Base-by-base conservation (phyloP, 768 basidiomycete genomes). In the Amanita polypyramis region DNA sequence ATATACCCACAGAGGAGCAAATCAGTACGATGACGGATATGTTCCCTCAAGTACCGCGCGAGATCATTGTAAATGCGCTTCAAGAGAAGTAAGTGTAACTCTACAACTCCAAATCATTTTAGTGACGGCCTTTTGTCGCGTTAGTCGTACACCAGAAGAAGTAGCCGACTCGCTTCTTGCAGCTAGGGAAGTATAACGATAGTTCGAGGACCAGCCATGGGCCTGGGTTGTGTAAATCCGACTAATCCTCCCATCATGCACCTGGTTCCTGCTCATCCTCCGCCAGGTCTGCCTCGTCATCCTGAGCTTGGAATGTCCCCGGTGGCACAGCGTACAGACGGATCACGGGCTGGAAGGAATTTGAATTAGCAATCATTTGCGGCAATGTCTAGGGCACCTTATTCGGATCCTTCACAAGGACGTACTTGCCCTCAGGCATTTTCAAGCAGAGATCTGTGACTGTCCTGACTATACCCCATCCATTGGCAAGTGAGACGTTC, bases 401-500 rank as follows among this genome's bases (percentile, higher is more conserved):
- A 76, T 98, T 98, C 14, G 96, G 95, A 65, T 99, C 96, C 68
- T 95, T 96, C 45, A 99, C 81, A 21, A 99, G 70, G 11, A 98
- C 87, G 61, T 97, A 99, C 64, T 96, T 96, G 63, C 96, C 96
- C 65, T 98, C 95, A 17, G 91, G 90, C 81, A 93, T 84, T 65
- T 94, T 93, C 80, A 96, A 80, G 64, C 87, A 89, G 51, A 98
- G 66, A 59, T 99, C 96, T 23, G 89, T 85, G 51, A 99, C 83
- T 10, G 89, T 95, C 51, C 96, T 77, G 27, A 98, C 90, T 58
- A 99, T 97, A 47, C 96, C 96, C 96, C 96, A 99, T 9, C 96
- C 96, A 61, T 98, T 98, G 29, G 87, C 71, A 47, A 98, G 69
- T 21, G 92, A 95, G 32, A 99, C 83, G 63, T 97, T 97, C 55